Base-by-base conservation (phyloP, 768 basidiomycete genomes). In the Thelephora ganbajun region DNA sequence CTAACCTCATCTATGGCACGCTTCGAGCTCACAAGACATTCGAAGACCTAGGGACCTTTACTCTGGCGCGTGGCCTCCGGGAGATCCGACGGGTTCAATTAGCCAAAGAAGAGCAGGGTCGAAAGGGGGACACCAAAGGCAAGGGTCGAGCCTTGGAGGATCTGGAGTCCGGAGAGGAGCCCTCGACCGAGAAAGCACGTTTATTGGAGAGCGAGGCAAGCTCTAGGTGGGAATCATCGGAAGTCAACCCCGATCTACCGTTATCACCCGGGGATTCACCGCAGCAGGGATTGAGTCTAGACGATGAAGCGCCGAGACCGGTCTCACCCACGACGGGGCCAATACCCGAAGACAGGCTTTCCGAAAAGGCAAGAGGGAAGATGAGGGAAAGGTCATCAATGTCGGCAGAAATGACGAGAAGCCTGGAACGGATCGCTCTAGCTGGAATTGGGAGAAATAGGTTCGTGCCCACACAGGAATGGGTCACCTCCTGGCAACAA, bases 401-500 rank as follows among this genome's bases (percentile, higher is more conserved):
- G 33, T 67, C 77, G 20, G 68, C 74, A 45, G 68, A 69, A 49
- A 69, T 65, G 49, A 72, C 71, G 44, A 67, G 63, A 35, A 73
- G 74, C 48, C 58, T 82, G 43, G 83, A 89, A 50, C 74, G 76
- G 26, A 64, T 77, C 19, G 78, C 83, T n/a, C 70, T 75, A 26
- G 69, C 70, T 14, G 80, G 79, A 11, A 75, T 93, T 14, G 91
- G 91, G 23, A 73, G 84, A 54, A 93, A 90, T 61, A 89, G 91
- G 2, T 99, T 97, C 63, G 71, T 93, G 6, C 92, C 96, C 11
- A 96, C 91, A 2, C 89, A 96, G 61, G 90, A 91, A 77, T 99
- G 96, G 94, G 91, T 91, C 3, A 76, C 85, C 18, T 92, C 92
- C 2, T 98, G 94, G 94, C 88, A 94, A 56, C 89, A 93, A 72